phyloP scores from a whole-genome alignment of 768 basidiomycete species.

The Trametes meyenii region DNA sequence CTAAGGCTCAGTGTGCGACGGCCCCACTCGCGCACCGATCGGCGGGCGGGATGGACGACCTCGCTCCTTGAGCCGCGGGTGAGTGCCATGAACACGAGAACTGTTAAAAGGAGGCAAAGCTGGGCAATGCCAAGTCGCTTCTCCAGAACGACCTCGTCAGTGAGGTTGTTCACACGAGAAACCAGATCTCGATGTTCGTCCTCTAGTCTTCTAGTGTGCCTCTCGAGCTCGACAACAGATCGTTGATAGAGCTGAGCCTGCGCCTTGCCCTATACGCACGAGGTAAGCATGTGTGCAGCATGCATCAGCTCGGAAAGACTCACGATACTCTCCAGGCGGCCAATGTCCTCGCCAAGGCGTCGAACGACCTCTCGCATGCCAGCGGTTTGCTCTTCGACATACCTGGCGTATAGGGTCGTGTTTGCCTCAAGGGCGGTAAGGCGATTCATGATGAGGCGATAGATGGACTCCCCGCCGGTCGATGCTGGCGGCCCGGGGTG shows the following conservation, averaged over 20 bases:
- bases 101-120: conserved; percentile 77
- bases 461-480: conserved; percentile 84
- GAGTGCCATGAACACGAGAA: conserved; percentile 84
- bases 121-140: conserved; percentile 90
- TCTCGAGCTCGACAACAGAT: conserved; percentile 67
- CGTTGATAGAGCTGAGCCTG: conserved; percentile 71
- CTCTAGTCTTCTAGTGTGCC: conserved; percentile 65
- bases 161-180: conserved; percentile 71
- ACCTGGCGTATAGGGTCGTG: conserved; percentile 79
- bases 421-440: conserved; percentile 84
- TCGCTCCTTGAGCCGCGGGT: conserved; percentile 69
- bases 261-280: conserved; percentile 55
- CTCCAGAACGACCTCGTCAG: conserved; percentile 87
- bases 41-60: conserved; percentile 18
- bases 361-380: conserved; percentile 75
- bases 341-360: conserved; percentile 76
- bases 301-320: conserved; percentile 33
- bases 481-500: conserved; percentile 27
- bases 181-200: conserved; percentile 70
- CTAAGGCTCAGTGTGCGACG: conserved; percentile 57
- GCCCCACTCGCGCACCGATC: conserved; percentile 56
- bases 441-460: conserved; percentile 94
- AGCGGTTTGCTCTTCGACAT: conserved; percentile 87
- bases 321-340: conserved; percentile 74
- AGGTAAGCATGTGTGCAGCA: not conserved